These are phyloP conservation scores for Hanseniaspora valbyensis DNA, from an alignment of 805 yeast species.

Conservation along the genomic window DNA sequence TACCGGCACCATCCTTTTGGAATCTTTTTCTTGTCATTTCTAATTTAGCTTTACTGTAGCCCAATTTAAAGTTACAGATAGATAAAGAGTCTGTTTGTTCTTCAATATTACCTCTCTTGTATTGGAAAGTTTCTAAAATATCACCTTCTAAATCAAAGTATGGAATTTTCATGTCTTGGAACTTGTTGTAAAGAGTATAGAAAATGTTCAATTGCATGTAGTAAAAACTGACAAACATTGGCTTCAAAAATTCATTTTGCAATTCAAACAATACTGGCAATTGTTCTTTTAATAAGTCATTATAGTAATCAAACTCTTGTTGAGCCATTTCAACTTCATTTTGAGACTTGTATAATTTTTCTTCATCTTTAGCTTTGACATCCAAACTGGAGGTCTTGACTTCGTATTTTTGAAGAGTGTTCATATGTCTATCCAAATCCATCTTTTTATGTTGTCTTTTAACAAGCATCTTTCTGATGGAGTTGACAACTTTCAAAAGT, in stretches of 20 bases:
- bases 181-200: slow-evolving; percentile 77
- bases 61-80: slow-evolving; percentile 80
- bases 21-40: slow-evolving; percentile 74
- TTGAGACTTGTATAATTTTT: slow-evolving; percentile 76
- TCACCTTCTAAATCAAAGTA: slow-evolving; percentile 82
- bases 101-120: slow-evolving; percentile 82
- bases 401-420: slow-evolving; percentile 59
- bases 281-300: slow-evolving; percentile 85
- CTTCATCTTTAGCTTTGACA: slow-evolving; percentile 79
- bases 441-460: slow-evolving; percentile 92
- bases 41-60: slow-evolving; percentile 74
- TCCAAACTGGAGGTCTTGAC: slow-evolving; percentile 52
- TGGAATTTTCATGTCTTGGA: slow-evolving; percentile 95
- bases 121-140: slow-evolving; percentile 64
- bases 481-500: slow-evolving; percentile 64
- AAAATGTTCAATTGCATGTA: slow-evolving; percentile 96
- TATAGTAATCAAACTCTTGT: slow-evolving; percentile 92
- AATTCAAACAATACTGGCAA: slow-evolving; percentile 76
- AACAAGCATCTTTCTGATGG: slow-evolving; percentile 84
- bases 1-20: slow-evolving; percentile 36
- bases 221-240: slow-evolving; percentile 86
- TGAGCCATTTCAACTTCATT: slow-evolving; percentile 83
- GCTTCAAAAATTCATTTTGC: slow-evolving; percentile 86
- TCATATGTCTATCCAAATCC: slow-evolving; percentile 78
- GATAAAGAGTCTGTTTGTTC: slow-evolving; percentile 82